Base-by-base conservation (phyloP, 139 green algal genomes). In the Picochlorum sp. region DNA sequence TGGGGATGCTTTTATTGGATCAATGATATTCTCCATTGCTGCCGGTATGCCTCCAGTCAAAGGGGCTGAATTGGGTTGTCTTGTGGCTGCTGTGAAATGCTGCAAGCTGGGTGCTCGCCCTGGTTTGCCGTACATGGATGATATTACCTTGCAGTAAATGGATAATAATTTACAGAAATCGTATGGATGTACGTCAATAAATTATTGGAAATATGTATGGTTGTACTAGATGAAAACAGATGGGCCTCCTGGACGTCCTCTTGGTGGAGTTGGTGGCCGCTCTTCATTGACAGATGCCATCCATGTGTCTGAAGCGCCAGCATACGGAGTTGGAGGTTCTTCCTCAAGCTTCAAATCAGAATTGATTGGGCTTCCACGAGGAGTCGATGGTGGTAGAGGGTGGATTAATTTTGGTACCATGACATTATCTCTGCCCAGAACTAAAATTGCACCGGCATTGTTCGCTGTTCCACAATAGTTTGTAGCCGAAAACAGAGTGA, bases 351-450 rank as follows among this genome's bases (percentile, higher is more conserved):
- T 34, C 28, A 76, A 65, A n/a, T 76, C 69, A 30, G 28, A 51
- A 20, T 55, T 31, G 11, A 28, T 26, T 38, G 49, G 57, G 15
- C 41, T 71, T 62, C 86, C 79, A 3, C 84, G 81, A 34, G 84
- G 85, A 10, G 77, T 82, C 41, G 81, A 81, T 38, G 92, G 92
- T 13, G 92, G 92, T 72, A 98, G 76, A n/a, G 94, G 94, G 78
- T 99, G 94, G 63, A 99, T 99, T 47, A 99, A 80, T 78, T 99
- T 99, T 24, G 94, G 94, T 65, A 97, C 91, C 79, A 98, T 92
- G 30, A 96, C 90, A 55, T 98, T 80, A 72, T 98, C 94, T 3
- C 94, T 74, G 3, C 94, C 94, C 30, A 72, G 62, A 44, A 77
- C 72, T 38, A 77, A 55, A 24, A 77, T 73, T 47, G 72, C 66